Conservation (phyloP, 306 rosid species). For the Inga oerstediana region DNA sequence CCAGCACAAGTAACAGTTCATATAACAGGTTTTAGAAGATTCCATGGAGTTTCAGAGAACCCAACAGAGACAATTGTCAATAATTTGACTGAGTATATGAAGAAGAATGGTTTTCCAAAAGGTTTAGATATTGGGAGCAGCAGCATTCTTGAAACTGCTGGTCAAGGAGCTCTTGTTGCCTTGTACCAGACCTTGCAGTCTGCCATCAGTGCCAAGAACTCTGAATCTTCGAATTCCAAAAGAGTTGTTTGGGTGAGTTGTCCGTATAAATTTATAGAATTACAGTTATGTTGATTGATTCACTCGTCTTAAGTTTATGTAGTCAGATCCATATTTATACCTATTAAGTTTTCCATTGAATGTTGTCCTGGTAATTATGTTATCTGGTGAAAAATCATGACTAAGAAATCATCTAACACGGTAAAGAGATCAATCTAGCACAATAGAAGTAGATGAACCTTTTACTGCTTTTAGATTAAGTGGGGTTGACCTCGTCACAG, state of each 20-base stretch:
- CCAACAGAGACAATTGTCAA: slow-evolving; percentile 74
- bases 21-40: slow-evolving; percentile 84
- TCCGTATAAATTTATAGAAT: not conserved
- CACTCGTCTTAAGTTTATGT: not conserved
- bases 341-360: not conserved
- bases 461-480: not conserved
- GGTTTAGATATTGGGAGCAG: slow-evolving; percentile 73
- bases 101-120: slow-evolving; percentile 71
- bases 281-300: not conserved
- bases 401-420: not conserved
- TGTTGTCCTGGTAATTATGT: not conserved
- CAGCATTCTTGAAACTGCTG: slow-evolving; percentile 84
- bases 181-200: slow-evolving; percentile 65
- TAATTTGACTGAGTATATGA: slow-evolving; percentile 59
- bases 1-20: slow-evolving; percentile 57
- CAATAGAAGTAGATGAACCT: not conserved
- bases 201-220: slow-evolving; percentile 44
- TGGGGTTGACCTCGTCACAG: not conserved
- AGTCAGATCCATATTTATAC: not conserved
- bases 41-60: slow-evolving; percentile 88
- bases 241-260: slow-evolving; percentile 70
- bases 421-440: not conserved
- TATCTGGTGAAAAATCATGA: not conserved
- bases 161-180: slow-evolving; percentile 65
- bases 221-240: slow-evolving; percentile 54